Evolutionary conservation across 345 rosid species (phyloP).

Genomic region (Gossypium herbaceum): DNA sequence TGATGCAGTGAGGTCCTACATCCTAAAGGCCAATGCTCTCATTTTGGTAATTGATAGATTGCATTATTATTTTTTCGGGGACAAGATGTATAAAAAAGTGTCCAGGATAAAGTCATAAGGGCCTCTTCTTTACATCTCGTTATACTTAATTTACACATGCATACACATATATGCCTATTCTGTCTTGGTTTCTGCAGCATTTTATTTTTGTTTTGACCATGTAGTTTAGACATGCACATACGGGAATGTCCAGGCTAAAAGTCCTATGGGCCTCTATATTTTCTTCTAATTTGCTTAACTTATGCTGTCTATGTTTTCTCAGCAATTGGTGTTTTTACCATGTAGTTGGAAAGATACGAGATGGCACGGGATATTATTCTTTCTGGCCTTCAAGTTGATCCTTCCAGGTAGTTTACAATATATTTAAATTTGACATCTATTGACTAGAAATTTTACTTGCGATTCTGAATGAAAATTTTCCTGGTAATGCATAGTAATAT

Average conservation of each 20-base stretch:
- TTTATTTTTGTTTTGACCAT: background rate
- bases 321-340: constrained; percentile 10
- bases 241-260: background rate
- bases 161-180: background rate
- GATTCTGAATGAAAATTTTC: constrained; percentile 19
- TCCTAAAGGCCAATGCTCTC: constrained; percentile 66
- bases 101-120: background rate
- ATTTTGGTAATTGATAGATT: constrained; percentile 49
- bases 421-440: constrained; percentile 10
- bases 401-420: constrained; percentile 55
- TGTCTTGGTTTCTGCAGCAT: background rate
- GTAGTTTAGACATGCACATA: background rate
- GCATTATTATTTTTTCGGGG: background rate
- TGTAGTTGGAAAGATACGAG: constrained; percentile 88
- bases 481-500: constrained; percentile 62
- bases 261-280: constrained; percentile 6
- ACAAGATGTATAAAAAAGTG: background rate
- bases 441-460: background rate
- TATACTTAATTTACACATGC: background rate
- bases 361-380: constrained; percentile 64
- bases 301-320: background rate
- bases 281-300: background rate
- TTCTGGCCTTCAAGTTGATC: constrained; percentile 89
- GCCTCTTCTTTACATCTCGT: background rate
- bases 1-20: constrained; percentile 51